These are phyloP conservation scores for Geotrichum citri-aurantii DNA, from an alignment of 1,139 yeast species.

Conservation along the genomic window DNA sequence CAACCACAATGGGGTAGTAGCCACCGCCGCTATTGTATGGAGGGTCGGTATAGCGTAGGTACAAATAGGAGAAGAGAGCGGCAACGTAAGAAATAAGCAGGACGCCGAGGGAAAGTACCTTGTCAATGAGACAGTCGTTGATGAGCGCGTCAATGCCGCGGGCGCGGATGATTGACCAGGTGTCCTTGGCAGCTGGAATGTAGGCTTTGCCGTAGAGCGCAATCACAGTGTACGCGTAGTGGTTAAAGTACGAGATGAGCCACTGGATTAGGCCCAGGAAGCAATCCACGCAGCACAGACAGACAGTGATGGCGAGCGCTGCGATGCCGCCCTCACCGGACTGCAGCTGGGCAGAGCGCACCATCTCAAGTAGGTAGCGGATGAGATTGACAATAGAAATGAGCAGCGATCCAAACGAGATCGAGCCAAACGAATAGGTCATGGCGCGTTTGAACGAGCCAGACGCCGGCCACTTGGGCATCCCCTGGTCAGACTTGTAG, in stretches of 20 bases:
- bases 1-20: slow-evolving; percentile 72
- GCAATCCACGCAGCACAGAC: slow-evolving; percentile 51
- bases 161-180: slow-evolving; percentile 69
- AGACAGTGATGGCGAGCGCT: slow-evolving; percentile 49
- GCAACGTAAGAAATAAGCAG: slow-evolving; percentile 63
- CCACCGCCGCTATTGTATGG: slow-evolving; percentile 59
- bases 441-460: slow-evolving; percentile 79
- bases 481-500: slow-evolving; percentile 69
- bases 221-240: slow-evolving; percentile 81
- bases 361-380: slow-evolving; percentile 45
- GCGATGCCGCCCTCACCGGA: slow-evolving; percentile 40
- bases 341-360: slow-evolving; percentile 50
- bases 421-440: slow-evolving; percentile 85
- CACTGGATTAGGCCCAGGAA: slow-evolving; percentile 65
- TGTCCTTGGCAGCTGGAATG: slow-evolving; percentile 68
- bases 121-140: slow-evolving; percentile 76
- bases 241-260: slow-evolving; percentile 80
- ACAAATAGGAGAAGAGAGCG: slow-evolving; percentile 65
- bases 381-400: slow-evolving; percentile 69
- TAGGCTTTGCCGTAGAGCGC: slow-evolving; percentile 84
- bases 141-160: slow-evolving; percentile 84
- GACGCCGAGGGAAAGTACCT: slow-evolving; percentile 68
- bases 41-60: slow-evolving; percentile 67
- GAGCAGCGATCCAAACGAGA: slow-evolving; percentile 80
- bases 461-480: slow-evolving; percentile 73